Percentiles rank a stretch among this genome's conserved stretches.
phyloP scores from a whole-genome alignment of 1,139 yeast species.

The Geotrichum klebahnii region DNA sequence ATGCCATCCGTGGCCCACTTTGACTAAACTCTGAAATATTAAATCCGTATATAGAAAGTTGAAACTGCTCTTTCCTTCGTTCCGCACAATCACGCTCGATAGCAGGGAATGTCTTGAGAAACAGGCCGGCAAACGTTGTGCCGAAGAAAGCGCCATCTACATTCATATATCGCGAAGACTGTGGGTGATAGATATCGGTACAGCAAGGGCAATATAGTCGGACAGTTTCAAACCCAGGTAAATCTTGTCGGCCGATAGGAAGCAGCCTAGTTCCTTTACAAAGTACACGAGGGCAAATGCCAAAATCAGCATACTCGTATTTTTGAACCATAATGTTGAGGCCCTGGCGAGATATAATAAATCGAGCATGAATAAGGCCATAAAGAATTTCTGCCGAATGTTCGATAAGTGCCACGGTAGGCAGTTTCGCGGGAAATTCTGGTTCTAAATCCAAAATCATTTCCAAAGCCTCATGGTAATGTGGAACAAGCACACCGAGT shows the following conservation, averaged over 20 bases:
- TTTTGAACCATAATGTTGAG: slow-evolving; percentile 93
- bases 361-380: slow-evolving; percentile 92
- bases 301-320: slow-evolving; percentile 84
- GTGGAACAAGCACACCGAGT: slow-evolving; percentile 76
- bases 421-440: slow-evolving; percentile 53
- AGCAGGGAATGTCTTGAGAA: slow-evolving; percentile 85
- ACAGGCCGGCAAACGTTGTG: slow-evolving; percentile 88
- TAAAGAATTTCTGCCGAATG: slow-evolving; percentile 88
- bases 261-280: slow-evolving; percentile 91
- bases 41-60: slow-evolving; percentile 84
- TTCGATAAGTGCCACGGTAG: slow-evolving; percentile 71
- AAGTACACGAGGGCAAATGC: slow-evolving; percentile 82
- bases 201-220: slow-evolving; percentile 92
- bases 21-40: slow-evolving; percentile 67
- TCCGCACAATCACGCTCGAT: slow-evolving; percentile 52
- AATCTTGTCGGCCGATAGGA: slow-evolving; percentile 89
- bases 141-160: slow-evolving; percentile 97
- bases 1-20: slow-evolving; percentile 89
- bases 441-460: slow-evolving; percentile 86
- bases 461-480: slow-evolving; percentile 87
- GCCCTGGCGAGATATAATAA: slow-evolving; percentile 83
- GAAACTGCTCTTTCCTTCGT: slow-evolving; percentile 54
- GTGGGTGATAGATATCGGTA: slow-evolving; percentile 83
- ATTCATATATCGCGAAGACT: slow-evolving; percentile 75
- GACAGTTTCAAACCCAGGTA: slow-evolving; percentile 88